Evolutionary conservation across 441 rosid species (phyloP).

Genomic region (Syzygium syzygioides): DNA sequence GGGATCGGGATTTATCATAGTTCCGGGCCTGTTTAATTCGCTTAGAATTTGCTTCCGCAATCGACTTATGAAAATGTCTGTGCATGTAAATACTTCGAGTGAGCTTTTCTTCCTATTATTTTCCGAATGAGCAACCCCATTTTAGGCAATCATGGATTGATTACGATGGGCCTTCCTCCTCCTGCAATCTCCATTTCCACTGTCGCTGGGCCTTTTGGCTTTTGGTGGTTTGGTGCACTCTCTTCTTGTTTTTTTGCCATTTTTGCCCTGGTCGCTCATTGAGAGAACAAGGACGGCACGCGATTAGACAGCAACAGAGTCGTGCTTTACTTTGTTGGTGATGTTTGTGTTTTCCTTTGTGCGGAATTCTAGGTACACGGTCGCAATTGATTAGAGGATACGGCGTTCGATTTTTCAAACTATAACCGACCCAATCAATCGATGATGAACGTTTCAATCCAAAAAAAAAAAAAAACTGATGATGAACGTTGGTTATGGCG

Average conservation of each 20-base stretch:
- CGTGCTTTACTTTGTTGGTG: background rate
- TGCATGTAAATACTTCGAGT: background rate
- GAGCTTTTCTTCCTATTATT: background rate
- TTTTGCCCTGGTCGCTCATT: background rate
- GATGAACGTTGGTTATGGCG: no score
- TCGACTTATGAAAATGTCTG: background rate
- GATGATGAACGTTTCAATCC: no score
- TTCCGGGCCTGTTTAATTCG: background rate
- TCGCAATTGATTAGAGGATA: background rate
- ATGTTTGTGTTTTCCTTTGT: background rate
- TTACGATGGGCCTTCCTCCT: background rate
- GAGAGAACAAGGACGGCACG: background rate
- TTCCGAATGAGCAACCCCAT: background rate
- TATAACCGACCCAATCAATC: background rate
- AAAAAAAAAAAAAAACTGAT: no score
- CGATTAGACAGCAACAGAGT: background rate
- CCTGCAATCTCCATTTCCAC: background rate
- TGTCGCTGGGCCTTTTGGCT: background rate
- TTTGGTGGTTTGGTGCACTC: background rate
- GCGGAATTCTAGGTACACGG: background rate
- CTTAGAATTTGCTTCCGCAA: background rate
- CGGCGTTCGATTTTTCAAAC: background rate
- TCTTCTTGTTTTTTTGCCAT: background rate
- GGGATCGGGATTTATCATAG: background rate
- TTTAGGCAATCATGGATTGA: background rate